These are phyloP conservation scores for Plasmodium gonderi DNA, from an alignment of 169 alveolate species.

Conservation along the genomic window DNA sequence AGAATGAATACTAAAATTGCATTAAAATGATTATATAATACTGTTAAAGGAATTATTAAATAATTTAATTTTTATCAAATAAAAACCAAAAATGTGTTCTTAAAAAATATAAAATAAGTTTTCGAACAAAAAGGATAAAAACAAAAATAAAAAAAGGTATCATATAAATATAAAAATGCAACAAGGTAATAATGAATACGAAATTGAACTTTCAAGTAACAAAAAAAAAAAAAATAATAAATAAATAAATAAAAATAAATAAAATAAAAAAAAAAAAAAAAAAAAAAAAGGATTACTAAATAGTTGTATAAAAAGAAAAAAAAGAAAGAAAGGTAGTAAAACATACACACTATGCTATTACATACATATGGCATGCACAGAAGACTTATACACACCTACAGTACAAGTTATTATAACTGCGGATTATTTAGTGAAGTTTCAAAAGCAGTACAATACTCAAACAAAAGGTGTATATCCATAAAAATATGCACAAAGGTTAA, in stretches of 20 bases:
- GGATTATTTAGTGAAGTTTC: background rate
- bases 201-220: conserved; percentile 12
- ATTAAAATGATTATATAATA: no score
- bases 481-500: background rate
- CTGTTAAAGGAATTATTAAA: no score
- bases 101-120: background rate
- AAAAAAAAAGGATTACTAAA: background rate
- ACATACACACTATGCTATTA: background rate
- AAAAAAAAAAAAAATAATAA: conserved; percentile 4
- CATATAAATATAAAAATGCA: background rate
- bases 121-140: conserved; percentile 7
- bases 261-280: background rate
- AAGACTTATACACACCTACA: background rate
- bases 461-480: background rate
- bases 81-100: no score
- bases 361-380: background rate
- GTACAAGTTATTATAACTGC: background rate
- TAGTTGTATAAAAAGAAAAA: background rate
- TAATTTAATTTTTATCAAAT: no score
- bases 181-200: conserved; percentile 3
- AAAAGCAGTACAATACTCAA: background rate
- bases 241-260: background rate
- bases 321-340: background rate
- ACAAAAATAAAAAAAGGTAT: background rate
- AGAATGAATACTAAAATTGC: no score